Evolutionary conservation across 257 asterid genomes (phyloP).

Genomic region (Scutellaria minor): DNA sequence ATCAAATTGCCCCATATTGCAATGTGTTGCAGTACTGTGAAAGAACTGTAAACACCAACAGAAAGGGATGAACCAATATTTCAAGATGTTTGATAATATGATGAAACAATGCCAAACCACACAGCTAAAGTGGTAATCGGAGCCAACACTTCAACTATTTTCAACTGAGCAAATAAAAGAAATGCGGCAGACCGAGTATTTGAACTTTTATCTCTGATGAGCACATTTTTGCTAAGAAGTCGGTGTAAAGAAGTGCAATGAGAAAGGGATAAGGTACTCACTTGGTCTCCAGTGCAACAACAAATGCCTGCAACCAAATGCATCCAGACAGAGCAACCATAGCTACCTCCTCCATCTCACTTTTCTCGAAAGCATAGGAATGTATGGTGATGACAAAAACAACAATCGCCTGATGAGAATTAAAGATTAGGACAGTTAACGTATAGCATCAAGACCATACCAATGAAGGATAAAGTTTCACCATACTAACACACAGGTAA

Average conservation of each 20-base stretch:
- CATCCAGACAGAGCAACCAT: slow-evolving; percentile 99
- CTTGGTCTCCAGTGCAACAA: slow-evolving; percentile 93
- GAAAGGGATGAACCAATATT: slow-evolving; percentile 1
- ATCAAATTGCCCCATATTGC: slow-evolving; percentile 98
- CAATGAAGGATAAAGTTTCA: slow-evolving; percentile 29
- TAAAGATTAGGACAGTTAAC: slow-evolving; percentile 4
- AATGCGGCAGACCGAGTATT: background rate
- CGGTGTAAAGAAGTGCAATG: slow-evolving; percentile 27
- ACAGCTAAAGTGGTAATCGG: background rate
- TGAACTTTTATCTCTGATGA: slow-evolving; percentile 1
- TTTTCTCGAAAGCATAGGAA: slow-evolving; percentile 84
- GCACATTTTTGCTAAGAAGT: slow-evolving; percentile 11
- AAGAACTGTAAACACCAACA: slow-evolving; percentile 65
- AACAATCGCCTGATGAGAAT: slow-evolving; percentile 83
- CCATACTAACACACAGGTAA: background rate
- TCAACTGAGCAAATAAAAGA: too few relatives aligned
- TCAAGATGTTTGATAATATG: slow-evolving; percentile 24
- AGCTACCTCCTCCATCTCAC: slow-evolving; percentile 98
- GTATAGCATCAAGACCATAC: slow-evolving; percentile 19
- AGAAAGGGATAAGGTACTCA: slow-evolving; percentile 45
- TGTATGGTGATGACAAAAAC: slow-evolving; percentile 88
- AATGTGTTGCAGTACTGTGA: slow-evolving; percentile 80
- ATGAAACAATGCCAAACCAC: slow-evolving; percentile 4
- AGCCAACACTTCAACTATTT: too few relatives aligned
- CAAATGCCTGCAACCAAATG: slow-evolving; percentile 99